Conservation (phyloP, 78 protist species). For the Creolimax fragrantissima region DNA sequence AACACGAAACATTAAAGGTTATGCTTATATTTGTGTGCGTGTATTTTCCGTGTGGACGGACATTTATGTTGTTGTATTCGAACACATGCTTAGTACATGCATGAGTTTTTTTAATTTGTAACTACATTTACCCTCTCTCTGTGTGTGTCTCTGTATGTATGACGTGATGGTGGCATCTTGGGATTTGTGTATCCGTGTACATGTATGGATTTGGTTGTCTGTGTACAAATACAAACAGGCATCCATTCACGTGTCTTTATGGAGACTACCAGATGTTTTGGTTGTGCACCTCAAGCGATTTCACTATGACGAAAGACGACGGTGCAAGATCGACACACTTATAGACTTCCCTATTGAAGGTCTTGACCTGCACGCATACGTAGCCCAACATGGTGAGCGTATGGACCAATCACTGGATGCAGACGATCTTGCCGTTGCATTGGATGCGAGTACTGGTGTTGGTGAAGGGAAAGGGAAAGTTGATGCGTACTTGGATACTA, state of each 20-base stretch:
- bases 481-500: not conserved
- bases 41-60: no score
- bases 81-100: no score
- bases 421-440: not conserved
- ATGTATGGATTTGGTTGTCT: not conserved
- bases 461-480: not conserved
- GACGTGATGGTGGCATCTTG: not conserved
- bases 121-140: no score
- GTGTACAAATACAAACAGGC: not conserved
- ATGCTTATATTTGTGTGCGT: no score
- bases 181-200: not conserved
- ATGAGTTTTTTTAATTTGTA: no score
- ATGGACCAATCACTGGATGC: not conserved
- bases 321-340: slow-evolving; percentile 53
- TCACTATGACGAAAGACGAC: not conserved
- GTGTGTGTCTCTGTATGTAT: not conserved
- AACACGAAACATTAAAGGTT: no score
- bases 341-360: slow-evolving; percentile 50
- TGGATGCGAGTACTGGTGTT: not conserved
- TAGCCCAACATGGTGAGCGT: slow-evolving; percentile 2
- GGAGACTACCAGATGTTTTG: slow-evolving; percentile 76
- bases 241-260: slow-evolving; percentile 45
- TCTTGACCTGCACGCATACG: slow-evolving; percentile 45
- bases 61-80: no score
- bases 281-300: slow-evolving; percentile 88